phyloP scores from a whole-genome alignment of 2,329 filamentous ascomycete species.

The Neonectria punicea region DNA sequence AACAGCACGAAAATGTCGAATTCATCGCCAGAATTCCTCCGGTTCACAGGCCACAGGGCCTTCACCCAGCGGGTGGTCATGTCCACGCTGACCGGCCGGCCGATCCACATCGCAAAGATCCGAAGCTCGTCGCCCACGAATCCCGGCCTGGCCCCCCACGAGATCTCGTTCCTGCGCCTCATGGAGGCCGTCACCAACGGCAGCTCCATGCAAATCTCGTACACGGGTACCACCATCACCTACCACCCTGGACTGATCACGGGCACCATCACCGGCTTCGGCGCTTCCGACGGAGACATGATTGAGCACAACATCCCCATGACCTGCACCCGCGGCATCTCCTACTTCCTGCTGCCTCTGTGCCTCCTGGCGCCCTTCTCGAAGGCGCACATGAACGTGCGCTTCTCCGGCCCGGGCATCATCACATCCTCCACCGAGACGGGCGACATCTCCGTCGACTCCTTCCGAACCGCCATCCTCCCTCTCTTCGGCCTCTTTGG shows the following conservation, averaged over 20 bases:
- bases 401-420: constrained; percentile 89
- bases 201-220: constrained; percentile 92
- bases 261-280: constrained; percentile 80
- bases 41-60: constrained; percentile 85
- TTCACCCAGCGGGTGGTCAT: constrained; percentile 88
- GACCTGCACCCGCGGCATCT: constrained; percentile 81
- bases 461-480: constrained; percentile 90
- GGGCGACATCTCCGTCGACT: constrained; percentile 92
- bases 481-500: constrained; percentile 92
- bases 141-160: constrained; percentile 89
- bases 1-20: constrained; percentile 52
- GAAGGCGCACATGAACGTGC: constrained; percentile 89
- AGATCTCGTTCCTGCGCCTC: constrained; percentile 94
- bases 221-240: constrained; percentile 91
- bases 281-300: constrained; percentile 76
- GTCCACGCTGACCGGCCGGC: constrained; percentile 88
- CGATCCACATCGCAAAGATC: constrained; percentile 94
- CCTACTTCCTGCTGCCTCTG: constrained; percentile 90
- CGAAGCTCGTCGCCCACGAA: constrained; percentile 85
- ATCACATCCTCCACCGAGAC: constrained; percentile 87
- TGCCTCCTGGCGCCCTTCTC: constrained; percentile 93
- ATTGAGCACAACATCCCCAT: constrained; percentile 84
- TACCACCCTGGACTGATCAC: constrained; percentile 95
- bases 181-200: constrained; percentile 96
- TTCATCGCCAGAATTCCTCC: constrained; percentile 66